Base-by-base conservation (phyloP, 1,139 yeast species). In the Hyphopichia khmerensis region DNA sequence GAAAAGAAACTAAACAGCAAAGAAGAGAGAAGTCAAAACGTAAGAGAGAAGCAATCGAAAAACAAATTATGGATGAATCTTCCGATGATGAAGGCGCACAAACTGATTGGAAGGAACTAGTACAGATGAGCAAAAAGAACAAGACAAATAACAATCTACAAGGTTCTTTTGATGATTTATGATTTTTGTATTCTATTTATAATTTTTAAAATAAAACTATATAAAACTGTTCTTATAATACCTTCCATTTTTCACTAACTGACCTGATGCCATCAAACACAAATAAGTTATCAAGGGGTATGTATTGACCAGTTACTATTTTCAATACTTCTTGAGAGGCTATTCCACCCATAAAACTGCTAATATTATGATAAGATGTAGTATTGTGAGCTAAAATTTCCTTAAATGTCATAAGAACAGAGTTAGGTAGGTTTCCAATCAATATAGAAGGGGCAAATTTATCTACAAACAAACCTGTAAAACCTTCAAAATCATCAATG, bases 21-120 rank as follows among this genome's bases (percentile, higher is more conserved):
- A 75, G 95, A 50, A 77, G 81, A 46, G 84, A 78, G 34, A 82
- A 81, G 61, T 57, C 84, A 73, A 78, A 79, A 64, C 56, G 83
- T 49, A 76, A 82, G 59, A 69, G 87, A 60, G 80, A 85, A 60
- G 80, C 81, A 7, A 77, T 79, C 33, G 87, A 82, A 59, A 77
- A 68, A 57, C 79, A 72, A 62, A 64, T 77, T 41, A 69, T 67
- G 66, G 72, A 74, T 43, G 78, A 73, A 36, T 49, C 72, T 44
- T 56, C 74, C 3, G 75, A 69, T 21, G 85, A 77, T 27, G 81
- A 81, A 18, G 86, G 80, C 30, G 65, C 72, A 1, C 76, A 72
- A 43, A 77, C 70, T 27, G 99, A 93, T 63, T 93, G 99, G 99
- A 93, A 93, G 65, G 95, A 87, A 36, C 58, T 85, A 35, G 84